phyloP scores from a whole-genome alignment of 2,329 filamentous ascomycete genomes.

The Microdochium trichocladiopsis region DNA sequence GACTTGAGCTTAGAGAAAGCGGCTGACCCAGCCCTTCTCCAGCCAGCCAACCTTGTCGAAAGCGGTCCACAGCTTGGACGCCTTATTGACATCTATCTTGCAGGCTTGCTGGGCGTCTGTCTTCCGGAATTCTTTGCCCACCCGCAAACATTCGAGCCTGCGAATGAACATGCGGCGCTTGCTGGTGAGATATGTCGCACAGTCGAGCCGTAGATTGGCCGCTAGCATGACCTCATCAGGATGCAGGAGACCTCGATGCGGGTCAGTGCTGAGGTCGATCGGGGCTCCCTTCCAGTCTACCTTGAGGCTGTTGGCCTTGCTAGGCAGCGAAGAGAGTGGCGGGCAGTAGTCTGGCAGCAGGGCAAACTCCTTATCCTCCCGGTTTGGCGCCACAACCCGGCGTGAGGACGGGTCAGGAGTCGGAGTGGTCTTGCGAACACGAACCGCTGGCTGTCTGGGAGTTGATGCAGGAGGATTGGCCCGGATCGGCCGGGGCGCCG shows the following conservation, averaged over 20 bases:
- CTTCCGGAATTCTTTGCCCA: constrained; percentile 83
- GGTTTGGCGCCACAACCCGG: constrained; percentile 53
- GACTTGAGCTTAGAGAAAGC: constrained; percentile 17
- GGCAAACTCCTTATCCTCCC: constrained; percentile 77
- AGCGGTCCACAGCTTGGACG: constrained; percentile 83
- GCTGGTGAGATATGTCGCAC: constrained; percentile 83
- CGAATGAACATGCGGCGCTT: constrained; percentile 87
- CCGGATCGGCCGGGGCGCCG: constrained; percentile 27
- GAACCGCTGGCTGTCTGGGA: constrained; percentile 20
- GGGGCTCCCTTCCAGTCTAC: constrained; percentile 81
- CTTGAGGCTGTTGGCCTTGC: constrained; percentile 65
- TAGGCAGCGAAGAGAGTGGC: constrained; percentile 56
- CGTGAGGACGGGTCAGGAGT: constrained; percentile 42
- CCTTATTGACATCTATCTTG: constrained; percentile 98
- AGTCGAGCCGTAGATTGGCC: constrained; percentile 72
- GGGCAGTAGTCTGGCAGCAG: constrained; percentile 68
- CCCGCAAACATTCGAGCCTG: constrained; percentile 59
- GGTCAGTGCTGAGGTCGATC: constrained; percentile 68
- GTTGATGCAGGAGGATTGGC: constrained; percentile 13
- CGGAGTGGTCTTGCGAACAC: constrained; percentile 25
- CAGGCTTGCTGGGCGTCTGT: constrained; percentile 95
- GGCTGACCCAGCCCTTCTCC: constrained; percentile 38
- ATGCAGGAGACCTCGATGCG: constrained; percentile 64
- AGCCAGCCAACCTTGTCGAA: constrained; percentile 87
- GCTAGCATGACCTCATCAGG: constrained; percentile 72